Percentiles rank a stretch among this genome's conserved stretches.
Conservation (phyloP, 1,139 yeast genomes). For the Candida pseudocylindracea region DNA sequence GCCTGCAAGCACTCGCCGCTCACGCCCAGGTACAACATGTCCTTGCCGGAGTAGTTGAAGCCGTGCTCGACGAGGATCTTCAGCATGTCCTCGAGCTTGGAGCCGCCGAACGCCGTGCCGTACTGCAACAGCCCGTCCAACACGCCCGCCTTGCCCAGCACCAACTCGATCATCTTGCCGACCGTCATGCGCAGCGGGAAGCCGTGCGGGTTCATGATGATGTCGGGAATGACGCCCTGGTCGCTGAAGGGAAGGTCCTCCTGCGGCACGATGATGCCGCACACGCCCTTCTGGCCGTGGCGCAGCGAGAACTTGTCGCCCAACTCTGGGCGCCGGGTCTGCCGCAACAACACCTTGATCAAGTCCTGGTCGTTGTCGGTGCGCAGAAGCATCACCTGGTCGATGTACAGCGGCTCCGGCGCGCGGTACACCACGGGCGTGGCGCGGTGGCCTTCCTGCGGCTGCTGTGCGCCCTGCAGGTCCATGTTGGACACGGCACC, state of each 20-base stretch:
- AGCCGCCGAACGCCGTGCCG: slow-evolving; percentile 97
- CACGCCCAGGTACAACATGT: slow-evolving; percentile 93
- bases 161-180: slow-evolving; percentile 92
- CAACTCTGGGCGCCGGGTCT: slow-evolving; percentile 91
- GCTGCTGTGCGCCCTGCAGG: neutral
- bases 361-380: slow-evolving; percentile 90
- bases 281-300: slow-evolving; percentile 90
- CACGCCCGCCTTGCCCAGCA: slow-evolving; percentile 96
- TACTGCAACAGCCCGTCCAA: slow-evolving; percentile 78
- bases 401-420: slow-evolving; percentile 89
- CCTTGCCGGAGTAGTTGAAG: slow-evolving; percentile 87
- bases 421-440: slow-evolving; percentile 84
- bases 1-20: slow-evolving; percentile 97
- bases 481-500: slow-evolving; percentile 8
- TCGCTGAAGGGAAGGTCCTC: slow-evolving; percentile 94
- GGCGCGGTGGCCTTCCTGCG: slow-evolving; percentile 50
- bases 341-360: slow-evolving; percentile 78
- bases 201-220: slow-evolving; percentile 97
- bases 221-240: slow-evolving; percentile 78
- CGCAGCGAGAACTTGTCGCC: slow-evolving; percentile 96
- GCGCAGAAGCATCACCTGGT: slow-evolving; percentile 94
- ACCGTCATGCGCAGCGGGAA: slow-evolving; percentile 99
- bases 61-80: slow-evolving; percentile 78
- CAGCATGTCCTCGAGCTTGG: slow-evolving; percentile 91
- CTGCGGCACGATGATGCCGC: slow-evolving; percentile 92